These are phyloP conservation scores for Elsinoe arachidis DNA, from an alignment of 2,329 filamentous ascomycete species.

Conservation along the genomic window DNA sequence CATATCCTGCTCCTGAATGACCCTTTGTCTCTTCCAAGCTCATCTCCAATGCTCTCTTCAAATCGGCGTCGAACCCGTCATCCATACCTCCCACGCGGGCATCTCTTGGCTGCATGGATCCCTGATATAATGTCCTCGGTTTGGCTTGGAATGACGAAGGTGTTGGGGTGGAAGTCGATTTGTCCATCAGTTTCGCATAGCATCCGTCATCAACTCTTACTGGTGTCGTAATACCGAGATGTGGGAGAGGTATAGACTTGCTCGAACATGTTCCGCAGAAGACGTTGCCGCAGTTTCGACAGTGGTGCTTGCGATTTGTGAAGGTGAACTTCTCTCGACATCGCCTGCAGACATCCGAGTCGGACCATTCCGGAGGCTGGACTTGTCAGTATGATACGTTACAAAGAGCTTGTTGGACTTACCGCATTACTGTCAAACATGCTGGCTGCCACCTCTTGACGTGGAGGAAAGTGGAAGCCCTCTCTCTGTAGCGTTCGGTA, in stretches of 20 bases:
- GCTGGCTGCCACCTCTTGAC: slow-evolving; percentile 77
- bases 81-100: slow-evolving; percentile 60
- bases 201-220: slow-evolving; percentile 96
- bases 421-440: slow-evolving; percentile 97
- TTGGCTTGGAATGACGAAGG: slow-evolving; percentile 46
- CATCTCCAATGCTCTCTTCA: slow-evolving; percentile 92
- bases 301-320: slow-evolving; percentile 97
- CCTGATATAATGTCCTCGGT: slow-evolving; percentile 54
- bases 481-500: slow-evolving; percentile 76
- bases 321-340: slow-evolving; percentile 94
- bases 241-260: slow-evolving; percentile 79
- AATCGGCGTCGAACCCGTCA: slow-evolving; percentile 85
- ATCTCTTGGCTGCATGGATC: slow-evolving; percentile 78
- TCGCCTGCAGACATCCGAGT: slow-evolving; percentile 97
- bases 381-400: slow-evolving; percentile 11
- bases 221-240: slow-evolving; percentile 82
- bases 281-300: slow-evolving; percentile 93
- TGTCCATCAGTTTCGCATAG: slow-evolving; percentile 79
- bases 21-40: slow-evolving; percentile 86
- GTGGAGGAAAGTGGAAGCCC: slow-evolving; percentile 82
- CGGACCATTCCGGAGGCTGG: slow-evolving; percentile 90
- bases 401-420: slow-evolving; percentile 32
- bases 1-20: slow-evolving; percentile 61
- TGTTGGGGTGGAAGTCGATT: slow-evolving; percentile 41
- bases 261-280: slow-evolving; percentile 93